Conservation (phyloP, 805 yeast genomes). For the Ogataea glucozyma region DNA sequence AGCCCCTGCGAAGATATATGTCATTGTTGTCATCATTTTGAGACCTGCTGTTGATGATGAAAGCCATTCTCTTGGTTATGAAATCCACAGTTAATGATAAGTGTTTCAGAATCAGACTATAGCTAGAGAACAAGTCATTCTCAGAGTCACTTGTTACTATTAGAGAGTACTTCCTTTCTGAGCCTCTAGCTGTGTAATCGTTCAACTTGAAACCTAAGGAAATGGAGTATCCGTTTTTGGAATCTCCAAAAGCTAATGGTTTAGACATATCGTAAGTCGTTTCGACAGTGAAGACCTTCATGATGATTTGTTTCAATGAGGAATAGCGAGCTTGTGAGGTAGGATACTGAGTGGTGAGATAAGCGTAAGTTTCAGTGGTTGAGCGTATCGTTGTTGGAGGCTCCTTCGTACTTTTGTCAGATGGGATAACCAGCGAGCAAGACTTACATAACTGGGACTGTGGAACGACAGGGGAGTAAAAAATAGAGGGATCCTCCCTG, state of each 20-base stretch:
- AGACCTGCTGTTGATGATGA: constrained; percentile 16
- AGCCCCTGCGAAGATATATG: constrained; percentile 56
- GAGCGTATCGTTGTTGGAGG: constrained; percentile 33
- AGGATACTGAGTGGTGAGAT: constrained; percentile 63
- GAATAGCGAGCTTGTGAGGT: constrained; percentile 51
- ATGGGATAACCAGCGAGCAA: constrained; percentile 57
- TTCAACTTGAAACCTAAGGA: constrained; percentile 59
- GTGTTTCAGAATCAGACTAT: constrained; percentile 50
- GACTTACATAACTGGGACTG: constrained; percentile 50
- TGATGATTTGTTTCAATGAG: constrained; percentile 56
- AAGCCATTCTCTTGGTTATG: constrained; percentile 33
- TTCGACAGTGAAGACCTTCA: constrained; percentile 68
- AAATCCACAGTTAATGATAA: constrained; percentile 41
- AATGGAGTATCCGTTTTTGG: constrained; percentile 58
- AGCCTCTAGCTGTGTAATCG: constrained; percentile 71
- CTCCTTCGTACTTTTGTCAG: constrained; percentile 16
- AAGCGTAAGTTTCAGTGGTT: constrained; percentile 29
- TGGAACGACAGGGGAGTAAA: constrained; percentile 42
- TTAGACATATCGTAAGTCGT: constrained; percentile 57
- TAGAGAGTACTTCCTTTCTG: constrained; percentile 66
- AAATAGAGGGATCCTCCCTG: constrained; percentile 29
- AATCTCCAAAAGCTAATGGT: constrained; percentile 67
- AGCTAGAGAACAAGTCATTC: constrained; percentile 49
- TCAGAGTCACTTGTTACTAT: constrained; percentile 60
- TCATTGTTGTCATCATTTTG: constrained; percentile 44